Conservation (phyloP, 495 filamentous ascomycete genomes). For the Elaphomyces granulatus region DNA sequence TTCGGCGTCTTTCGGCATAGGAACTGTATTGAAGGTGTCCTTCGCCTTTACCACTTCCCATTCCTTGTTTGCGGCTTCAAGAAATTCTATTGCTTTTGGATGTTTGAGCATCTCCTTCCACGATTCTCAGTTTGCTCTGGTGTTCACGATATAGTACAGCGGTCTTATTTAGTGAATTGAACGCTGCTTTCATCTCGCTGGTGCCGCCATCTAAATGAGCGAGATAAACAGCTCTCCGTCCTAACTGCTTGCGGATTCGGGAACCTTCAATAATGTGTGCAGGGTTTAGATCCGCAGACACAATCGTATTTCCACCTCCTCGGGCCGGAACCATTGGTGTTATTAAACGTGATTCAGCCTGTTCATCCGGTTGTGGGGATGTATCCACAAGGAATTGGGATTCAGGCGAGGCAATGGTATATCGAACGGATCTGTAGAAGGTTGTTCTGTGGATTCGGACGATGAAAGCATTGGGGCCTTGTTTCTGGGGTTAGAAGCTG, state of each 20-base stretch:
- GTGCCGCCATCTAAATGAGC: neutral
- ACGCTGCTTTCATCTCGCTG: neutral
- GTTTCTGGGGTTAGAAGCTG: neutral
- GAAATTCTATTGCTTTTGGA: neutral
- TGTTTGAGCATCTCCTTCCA: neutral
- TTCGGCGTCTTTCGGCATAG: neutral
- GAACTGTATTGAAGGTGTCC: neutral
- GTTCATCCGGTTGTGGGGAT: neutral
- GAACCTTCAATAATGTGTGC: neutral
- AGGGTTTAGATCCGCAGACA: neutral
- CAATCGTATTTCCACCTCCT: neutral
- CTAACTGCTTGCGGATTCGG: neutral
- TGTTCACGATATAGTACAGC: neutral
- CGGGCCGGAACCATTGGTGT: neutral
- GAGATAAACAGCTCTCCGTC: neutral
- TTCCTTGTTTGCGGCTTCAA: neutral
- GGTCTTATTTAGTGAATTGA: neutral
- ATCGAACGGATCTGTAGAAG: neutral
- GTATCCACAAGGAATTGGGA: neutral
- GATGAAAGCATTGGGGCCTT: neutral
- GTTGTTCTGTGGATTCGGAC: neutral
- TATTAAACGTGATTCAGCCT: neutral
- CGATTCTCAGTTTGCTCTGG: neutral
- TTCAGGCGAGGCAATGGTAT: neutral
- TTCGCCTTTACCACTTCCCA: neutral